phyloP scores from a whole-genome alignment of 2,329 filamentous ascomycete species.

The Hypoxylon sp. region DNA sequence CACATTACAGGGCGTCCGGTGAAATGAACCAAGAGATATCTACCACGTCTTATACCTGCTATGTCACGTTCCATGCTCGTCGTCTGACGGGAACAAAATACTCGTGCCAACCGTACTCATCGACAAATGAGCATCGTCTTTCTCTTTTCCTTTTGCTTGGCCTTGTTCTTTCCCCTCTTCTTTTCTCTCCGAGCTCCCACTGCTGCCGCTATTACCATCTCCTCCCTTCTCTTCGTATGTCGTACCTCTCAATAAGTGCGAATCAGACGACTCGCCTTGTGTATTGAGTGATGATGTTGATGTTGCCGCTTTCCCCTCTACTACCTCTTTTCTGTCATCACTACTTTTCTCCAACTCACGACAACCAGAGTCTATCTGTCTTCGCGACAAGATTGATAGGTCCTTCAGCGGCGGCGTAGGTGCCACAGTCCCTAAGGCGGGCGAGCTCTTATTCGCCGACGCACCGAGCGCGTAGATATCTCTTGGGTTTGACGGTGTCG shows the following conservation, averaged over 20 bases:
- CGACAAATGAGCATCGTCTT: constrained; percentile 31
- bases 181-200: neutral
- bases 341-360: neutral
- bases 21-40: neutral
- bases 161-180: neutral
- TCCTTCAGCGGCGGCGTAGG: constrained; percentile 17
- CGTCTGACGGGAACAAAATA: constrained; percentile 43
- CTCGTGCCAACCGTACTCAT: constrained; percentile 44
- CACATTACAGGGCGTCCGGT: neutral
- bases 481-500: neutral
- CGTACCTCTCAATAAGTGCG: constrained; percentile 33
- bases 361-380: neutral
- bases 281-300: constrained; percentile 39
- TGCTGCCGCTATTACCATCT: neutral
- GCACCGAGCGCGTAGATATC: constrained; percentile 21
- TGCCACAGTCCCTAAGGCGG: constrained; percentile 6
- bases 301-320: neutral
- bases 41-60: neutral
- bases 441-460: constrained; percentile 27
- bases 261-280: constrained; percentile 39
- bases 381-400: constrained; percentile 12
- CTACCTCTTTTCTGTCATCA: neutral
- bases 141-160: neutral
- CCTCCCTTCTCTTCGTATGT: constrained; percentile 16
- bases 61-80: constrained; percentile 17